Base-by-base conservation (phyloP, 176 grass and related monocot genomes). In the Urochloa ruziziensis region DNA sequence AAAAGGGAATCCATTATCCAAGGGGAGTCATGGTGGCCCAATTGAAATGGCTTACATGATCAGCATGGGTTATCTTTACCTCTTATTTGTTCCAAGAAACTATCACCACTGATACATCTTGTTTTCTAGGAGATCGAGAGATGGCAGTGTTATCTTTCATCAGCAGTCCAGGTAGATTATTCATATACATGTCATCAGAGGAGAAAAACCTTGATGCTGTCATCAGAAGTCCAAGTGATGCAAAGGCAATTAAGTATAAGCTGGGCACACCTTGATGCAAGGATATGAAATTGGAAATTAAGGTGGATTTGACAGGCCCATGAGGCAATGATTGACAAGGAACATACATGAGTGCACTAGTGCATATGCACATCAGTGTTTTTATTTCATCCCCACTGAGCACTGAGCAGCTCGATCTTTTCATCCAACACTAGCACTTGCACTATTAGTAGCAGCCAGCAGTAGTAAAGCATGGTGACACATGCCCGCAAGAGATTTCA, bases 291-390 rank as follows among this genome's bases (percentile, higher is more conserved):
- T n/a, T n/a, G n/a, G n/a, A n/a, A n/a, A n/a, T n/a, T n/a, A 78
- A 62, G 57, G 15, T 62, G 54, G 25, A 18, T 62, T 78, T 61
- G 21, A 47, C 75, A 46, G 37, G 24, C 16, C 40, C 46, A 52
- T 73, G 1, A 7, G 6, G 15, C 44, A 58, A 71, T 47, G n/a
- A 71, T 78, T 47, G 75, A 47, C 27, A 63, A 32, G 19, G 75
- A 78, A 21, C 9, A 30, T 4, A 46, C 39, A 62, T 70, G 21
- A 35, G 46, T 79, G 57, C 66, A 84, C n/a, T 24, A 78, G 86
- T 84, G 75, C 57, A 44, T 79, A 73, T 88, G 67, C 28, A 37
- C 80, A 88, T 59, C 75, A 74, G 73, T 84, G 58, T 47, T 73
- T 87, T 73, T 28, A 21, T 61, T 43, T 28, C 28, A 19, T 54